A percentile compares a stretch with the other conserved stretches of the same genome.
Conservation (phyloP, 2,329 filamentous ascomycete genomes). For the Nemania sp. region DNA sequence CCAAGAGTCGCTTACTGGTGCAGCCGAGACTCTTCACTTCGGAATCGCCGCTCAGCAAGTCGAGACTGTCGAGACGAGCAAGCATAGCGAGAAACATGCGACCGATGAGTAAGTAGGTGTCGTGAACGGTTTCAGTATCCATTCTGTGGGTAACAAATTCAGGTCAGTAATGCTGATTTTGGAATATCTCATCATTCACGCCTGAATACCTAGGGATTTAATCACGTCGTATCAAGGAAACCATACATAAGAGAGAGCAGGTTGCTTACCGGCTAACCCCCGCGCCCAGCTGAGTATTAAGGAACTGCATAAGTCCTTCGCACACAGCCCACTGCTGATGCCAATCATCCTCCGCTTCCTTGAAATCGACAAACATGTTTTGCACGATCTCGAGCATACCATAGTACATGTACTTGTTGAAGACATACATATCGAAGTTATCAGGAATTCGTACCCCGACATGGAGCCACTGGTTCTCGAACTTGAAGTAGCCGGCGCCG, state of each 20-base stretch:
- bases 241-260: background rate
- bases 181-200: background rate
- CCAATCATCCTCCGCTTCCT: slow-evolving; percentile 39
- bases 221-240: background rate
- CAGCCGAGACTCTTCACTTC: slow-evolving; percentile 44
- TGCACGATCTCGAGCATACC: slow-evolving; percentile 48
- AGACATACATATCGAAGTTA: slow-evolving; percentile 47
- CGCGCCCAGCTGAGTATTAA: slow-evolving; percentile 25
- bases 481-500: slow-evolving; percentile 37
- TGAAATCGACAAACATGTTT: slow-evolving; percentile 47
- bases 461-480: slow-evolving; percentile 28
- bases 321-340: slow-evolving; percentile 47
- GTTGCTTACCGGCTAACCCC: slow-evolving; percentile 28
- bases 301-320: slow-evolving; percentile 42
- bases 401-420: slow-evolving; percentile 47
- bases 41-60: slow-evolving; percentile 40
- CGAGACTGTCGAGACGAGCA: slow-evolving; percentile 40
- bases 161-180: background rate
- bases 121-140: slow-evolving; percentile 33
- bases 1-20: no score
- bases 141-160: slow-evolving; percentile 31
- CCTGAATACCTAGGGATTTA: background rate
- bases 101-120: slow-evolving; percentile 31
- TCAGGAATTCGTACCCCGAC: slow-evolving; percentile 41
- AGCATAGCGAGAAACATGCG: slow-evolving; percentile 47